Evolutionary conservation across 139 green algal genomes (phyloP).

Genomic region (Chloropicon primus): DNA sequence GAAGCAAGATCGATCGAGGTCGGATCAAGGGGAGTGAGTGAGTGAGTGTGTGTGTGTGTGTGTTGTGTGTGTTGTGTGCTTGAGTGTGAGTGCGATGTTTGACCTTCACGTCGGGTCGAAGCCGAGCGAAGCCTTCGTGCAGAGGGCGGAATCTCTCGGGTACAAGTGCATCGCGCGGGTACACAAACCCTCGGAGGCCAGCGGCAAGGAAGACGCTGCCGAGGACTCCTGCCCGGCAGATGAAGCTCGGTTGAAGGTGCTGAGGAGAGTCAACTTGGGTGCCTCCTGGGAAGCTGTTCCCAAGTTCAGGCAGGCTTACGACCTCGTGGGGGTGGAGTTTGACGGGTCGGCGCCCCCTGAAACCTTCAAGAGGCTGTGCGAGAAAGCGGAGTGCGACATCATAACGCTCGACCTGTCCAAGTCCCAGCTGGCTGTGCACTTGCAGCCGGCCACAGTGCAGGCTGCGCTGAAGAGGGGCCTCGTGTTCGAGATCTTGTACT

Average conservation of each 20-base stretch:
- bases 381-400: not conserved
- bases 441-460: not conserved
- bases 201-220: no score
- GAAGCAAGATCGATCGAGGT: no score
- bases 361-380: not conserved
- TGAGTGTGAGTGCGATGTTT: not conserved
- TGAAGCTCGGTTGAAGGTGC: not conserved
- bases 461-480: not conserved
- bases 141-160: not conserved
- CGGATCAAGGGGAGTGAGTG: no score
- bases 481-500: not conserved
- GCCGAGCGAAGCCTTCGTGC: not conserved
- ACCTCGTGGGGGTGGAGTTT: not conserved
- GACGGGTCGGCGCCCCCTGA: not conserved
- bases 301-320: not conserved
- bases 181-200: no score
- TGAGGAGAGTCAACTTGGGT: not conserved
- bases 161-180: not conserved
- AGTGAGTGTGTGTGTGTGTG: no score
- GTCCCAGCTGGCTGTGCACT: not conserved
- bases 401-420: not conserved
- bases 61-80: no score
- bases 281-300: not conserved
- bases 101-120: not conserved
- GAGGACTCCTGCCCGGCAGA: no score